Conservation (phyloP, 352 stramenopile species). For the Phytophthora constricta region DNA sequence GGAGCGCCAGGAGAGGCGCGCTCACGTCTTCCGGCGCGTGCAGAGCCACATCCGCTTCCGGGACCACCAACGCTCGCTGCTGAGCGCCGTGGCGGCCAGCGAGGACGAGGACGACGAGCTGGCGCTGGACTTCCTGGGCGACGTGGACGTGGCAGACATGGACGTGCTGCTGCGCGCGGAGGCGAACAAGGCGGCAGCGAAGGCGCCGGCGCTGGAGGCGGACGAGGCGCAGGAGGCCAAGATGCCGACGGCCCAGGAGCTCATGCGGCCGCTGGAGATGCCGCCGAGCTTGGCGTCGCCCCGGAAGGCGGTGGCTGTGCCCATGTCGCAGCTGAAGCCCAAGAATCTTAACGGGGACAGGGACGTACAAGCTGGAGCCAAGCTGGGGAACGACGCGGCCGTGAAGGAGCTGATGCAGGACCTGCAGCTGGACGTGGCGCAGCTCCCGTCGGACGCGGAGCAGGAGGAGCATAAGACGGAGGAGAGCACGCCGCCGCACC, state of each 20-base stretch:
- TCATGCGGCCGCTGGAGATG: constrained; percentile 44
- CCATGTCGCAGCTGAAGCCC: constrained; percentile 29
- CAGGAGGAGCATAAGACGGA: constrained; percentile 61
- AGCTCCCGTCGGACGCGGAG: constrained; percentile 22
- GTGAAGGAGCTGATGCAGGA: constrained; percentile 63
- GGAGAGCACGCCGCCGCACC: constrained; percentile 51
- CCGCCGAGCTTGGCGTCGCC: constrained; percentile 34
- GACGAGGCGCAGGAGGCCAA: background rate
- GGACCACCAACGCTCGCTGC: constrained; percentile 46
- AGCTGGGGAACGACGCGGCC: constrained; percentile 43
- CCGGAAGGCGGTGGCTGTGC: constrained; percentile 16
- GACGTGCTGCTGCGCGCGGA: constrained; percentile 53
- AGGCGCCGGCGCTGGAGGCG: constrained; percentile 3
- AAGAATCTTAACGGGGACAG: constrained; percentile 13
- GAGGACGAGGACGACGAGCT: constrained; percentile 41
- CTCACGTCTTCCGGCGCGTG: constrained; percentile 37
- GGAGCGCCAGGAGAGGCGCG: constrained; percentile 21
- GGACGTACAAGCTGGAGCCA: constrained; percentile 11
- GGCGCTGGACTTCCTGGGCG: constrained; percentile 61
- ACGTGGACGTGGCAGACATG: constrained; percentile 63
- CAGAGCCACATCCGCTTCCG: constrained; percentile 48
- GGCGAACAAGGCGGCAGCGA: constrained; percentile 14
- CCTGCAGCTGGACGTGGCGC: constrained; percentile 50
- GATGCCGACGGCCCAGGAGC: constrained; percentile 18
- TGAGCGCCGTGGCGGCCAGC: constrained; percentile 26